Evolutionary conservation across 805 yeast genomes (phyloP), one percentile per base, ranked within the genome.

Genomic region (Yarrowia osloensis): DNA sequence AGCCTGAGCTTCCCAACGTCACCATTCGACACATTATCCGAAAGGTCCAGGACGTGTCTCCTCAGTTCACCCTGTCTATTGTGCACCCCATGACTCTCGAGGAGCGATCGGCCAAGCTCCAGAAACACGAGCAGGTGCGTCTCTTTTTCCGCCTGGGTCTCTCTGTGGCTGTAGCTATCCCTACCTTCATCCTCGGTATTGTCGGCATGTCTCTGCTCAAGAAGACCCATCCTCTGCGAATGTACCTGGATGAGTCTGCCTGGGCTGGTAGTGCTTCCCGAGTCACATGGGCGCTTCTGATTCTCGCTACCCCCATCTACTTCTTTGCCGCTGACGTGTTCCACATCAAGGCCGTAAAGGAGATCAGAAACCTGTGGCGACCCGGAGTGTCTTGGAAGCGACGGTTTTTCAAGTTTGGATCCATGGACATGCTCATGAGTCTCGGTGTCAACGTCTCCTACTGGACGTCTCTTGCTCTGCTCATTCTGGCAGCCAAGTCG

Each of bases 401-500:
- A 70, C 77, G 92, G 46, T 69, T 89, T 17, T 82, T 89, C 69
- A 82, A 82, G 71, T 89, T 89, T 75, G 96, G 96, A 2, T 87
- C 92, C 2, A 89, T 89, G 94, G 88, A 84, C 73, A 74, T 89
- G 69, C 81, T 89, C 70, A 86, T 89, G 88, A 81, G 85, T 61
- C 76, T 89, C 57, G 95, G 95, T 12, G 89, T 94, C 0, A 77
- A 89, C 0, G 86, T 89, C 24, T 85, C 94, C 0, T 89, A 88
- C 73, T 81, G 87, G 74, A 84, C 91, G 5, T 86, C 91, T 73
- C 81, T 89, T 46, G 86, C 83, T 0, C 76, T 88, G 50, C 75
- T 89, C 13, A 80, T 75, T 3, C 73, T 84, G 39, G 82, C 84
- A 44, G 83, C 87, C 15, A 28, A 55, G 24, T 44, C 49, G 2